Base-by-base conservation (phyloP, 352 stramenopile species). In the Phytophthora hibernalis region DNA sequence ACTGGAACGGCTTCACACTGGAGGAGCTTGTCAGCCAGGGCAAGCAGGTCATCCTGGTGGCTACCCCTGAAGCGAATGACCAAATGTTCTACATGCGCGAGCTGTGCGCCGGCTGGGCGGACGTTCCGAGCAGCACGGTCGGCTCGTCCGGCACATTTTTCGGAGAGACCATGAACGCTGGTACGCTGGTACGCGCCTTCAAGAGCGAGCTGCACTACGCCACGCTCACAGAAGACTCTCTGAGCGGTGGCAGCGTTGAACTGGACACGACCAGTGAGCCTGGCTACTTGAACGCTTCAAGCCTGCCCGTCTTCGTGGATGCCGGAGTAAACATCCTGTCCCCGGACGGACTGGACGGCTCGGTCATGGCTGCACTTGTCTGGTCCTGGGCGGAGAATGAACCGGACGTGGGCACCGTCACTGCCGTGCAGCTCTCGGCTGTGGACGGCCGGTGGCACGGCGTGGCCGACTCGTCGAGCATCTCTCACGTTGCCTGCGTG, bases 331-430 rank as follows among this genome's bases (percentile, higher is more conserved):
- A 91, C 53, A 66, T 91, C 35, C 24, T 89, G 12, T 76, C 84
- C 4, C 76, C 82, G 2, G 84, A 92, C 51, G 66, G 67, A 26
- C 45, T 92, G n/a, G 82, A 90, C 24, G 82, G 80, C 9, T 44
- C 61, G 8, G 49, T 69, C 11, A 72, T 91, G 68, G 63, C 77
- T 4, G 79, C 82, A 0, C 75, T 89, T 75, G 62, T 92, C 13
- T 92, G 84, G 84, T 80, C 66, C 2, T 92, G 82, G 79, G 83
- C 83, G 2, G 43, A 71, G 31, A 78, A 80, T 26, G 82, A 91
- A 42, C 82, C 82, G 22, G 65, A 65, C 16, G 65, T 68, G 8
- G 50, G 20, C 20, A 75, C 71, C 2, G 77, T 79, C 4, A 70
- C 66, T 0, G 72, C 65, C 9, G 82, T 78, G 20, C 65, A 83